Evolutionary conservation across 1,284 basidiomycete species (phyloP).

Genomic region (Cutaneotrichosporon cutaneum): DNA sequence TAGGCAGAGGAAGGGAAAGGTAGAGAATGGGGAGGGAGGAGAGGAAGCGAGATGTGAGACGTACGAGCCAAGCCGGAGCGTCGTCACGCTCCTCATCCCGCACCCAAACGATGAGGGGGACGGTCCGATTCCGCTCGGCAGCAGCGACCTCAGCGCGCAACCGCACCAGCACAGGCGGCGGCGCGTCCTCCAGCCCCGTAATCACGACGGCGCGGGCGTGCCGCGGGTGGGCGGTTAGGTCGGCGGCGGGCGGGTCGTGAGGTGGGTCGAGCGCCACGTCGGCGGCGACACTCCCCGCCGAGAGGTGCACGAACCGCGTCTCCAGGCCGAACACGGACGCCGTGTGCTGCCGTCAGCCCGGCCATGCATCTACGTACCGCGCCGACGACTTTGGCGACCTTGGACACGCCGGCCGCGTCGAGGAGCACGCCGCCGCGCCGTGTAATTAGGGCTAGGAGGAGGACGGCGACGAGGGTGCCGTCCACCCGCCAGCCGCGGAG

Average conservation of each 20-base stretch:
- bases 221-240: not conserved
- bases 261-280: slow-evolving; percentile 7
- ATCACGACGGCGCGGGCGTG: slow-evolving; percentile 31
- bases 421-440: slow-evolving; percentile 40
- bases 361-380: not conserved
- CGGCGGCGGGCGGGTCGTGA: not conserved
- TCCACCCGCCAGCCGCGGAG: slow-evolving; percentile 34
- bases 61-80: slow-evolving; percentile 37
- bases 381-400: not conserved
- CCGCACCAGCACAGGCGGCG: slow-evolving; percentile 34
- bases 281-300: slow-evolving; percentile 4
- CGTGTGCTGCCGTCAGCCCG: slow-evolving; percentile 24
- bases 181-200: slow-evolving; percentile 36
- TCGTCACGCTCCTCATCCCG: slow-evolving; percentile 29
- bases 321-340: slow-evolving; percentile 35
- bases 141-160: slow-evolving; percentile 17
- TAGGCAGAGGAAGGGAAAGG: too few species aligned
- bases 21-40: not conserved
- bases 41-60: slow-evolving; percentile 13
- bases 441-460: slow-evolving; percentile 38
- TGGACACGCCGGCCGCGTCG: slow-evolving; percentile 23
- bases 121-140: slow-evolving; percentile 10
- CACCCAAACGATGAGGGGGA: slow-evolving; percentile 43
- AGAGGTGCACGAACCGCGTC: slow-evolving; percentile 22
- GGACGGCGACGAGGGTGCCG: slow-evolving; percentile 34